Evolutionary conservation across 2,329 filamentous ascomycete genomes (phyloP).

Genomic region (Aspergillus sp.): DNA sequence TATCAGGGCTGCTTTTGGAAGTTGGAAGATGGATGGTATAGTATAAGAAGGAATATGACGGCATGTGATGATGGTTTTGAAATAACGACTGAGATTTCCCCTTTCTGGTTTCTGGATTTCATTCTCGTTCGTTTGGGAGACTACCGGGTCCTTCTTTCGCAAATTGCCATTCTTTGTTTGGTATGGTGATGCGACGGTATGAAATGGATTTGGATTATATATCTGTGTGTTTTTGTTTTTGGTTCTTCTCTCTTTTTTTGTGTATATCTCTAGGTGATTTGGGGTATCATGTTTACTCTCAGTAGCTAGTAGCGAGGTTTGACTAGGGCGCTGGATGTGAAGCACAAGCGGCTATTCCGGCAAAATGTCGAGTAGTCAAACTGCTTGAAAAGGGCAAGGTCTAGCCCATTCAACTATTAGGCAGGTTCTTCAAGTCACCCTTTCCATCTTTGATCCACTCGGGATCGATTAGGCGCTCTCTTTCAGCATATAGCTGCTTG

Average conservation of each 20-base stretch:
- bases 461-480: constrained; percentile 71
- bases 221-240: background rate
- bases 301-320: background rate
- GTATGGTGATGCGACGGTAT: background rate
- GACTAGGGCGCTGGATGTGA: background rate
- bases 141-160: no score
- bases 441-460: constrained; percentile 73
- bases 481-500: constrained; percentile 77
- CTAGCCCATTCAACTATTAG: constrained; percentile 46
- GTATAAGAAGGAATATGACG: no score
- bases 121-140: no score
- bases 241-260: constrained; percentile 6
- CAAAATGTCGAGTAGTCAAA: background rate
- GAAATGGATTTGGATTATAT: background rate
- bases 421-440: constrained; percentile 71
- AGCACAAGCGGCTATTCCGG: background rate
- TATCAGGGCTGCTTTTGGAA: no score
- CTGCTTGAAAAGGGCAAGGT: background rate
- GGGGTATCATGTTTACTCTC: constrained; percentile 20
- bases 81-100: no score
- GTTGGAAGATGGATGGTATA: no score
- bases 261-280: constrained; percentile 8
- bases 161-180: no score
- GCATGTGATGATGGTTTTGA: no score
- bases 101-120: no score